Evolutionary conservation across 2,329 filamentous ascomycete genomes (phyloP).

Genomic region (Didymosphaeria variabile): DNA sequence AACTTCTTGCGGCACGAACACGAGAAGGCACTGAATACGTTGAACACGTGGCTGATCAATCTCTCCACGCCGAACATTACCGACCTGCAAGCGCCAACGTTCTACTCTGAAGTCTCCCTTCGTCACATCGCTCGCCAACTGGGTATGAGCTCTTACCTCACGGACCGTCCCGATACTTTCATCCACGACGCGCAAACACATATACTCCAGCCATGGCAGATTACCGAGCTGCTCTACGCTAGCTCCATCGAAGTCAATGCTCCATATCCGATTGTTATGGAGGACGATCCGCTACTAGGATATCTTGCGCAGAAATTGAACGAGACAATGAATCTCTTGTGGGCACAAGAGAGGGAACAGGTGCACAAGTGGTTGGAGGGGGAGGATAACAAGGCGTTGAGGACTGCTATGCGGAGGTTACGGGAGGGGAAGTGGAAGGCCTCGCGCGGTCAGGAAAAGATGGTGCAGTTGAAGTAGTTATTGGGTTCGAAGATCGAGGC

Average conservation of each 20-base stretch:
- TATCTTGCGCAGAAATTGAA: not conserved
- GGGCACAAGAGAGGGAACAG: not conserved
- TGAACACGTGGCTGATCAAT: not conserved
- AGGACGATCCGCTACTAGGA: not conserved
- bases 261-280: not conserved
- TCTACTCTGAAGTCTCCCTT: not conserved
- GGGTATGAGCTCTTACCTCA: not conserved
- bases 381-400: not conserved
- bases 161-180: not conserved
- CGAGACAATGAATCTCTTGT: not conserved
- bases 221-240: constrained; percentile 1
- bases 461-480: not conserved
- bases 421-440: not conserved
- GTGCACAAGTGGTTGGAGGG: not conserved
- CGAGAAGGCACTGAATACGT: not conserved
- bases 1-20: not conserved
- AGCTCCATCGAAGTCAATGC: not conserved
- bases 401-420: not conserved
- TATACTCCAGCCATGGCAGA: not conserved
- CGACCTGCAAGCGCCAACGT: constrained; percentile 2
- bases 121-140: not conserved
- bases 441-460: not conserved
- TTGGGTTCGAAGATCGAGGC: not conserved
- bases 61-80: not conserved
- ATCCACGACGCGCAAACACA: not conserved